Conservation (phyloP, 345 rosid species). For the Carallia brachiata region DNA sequence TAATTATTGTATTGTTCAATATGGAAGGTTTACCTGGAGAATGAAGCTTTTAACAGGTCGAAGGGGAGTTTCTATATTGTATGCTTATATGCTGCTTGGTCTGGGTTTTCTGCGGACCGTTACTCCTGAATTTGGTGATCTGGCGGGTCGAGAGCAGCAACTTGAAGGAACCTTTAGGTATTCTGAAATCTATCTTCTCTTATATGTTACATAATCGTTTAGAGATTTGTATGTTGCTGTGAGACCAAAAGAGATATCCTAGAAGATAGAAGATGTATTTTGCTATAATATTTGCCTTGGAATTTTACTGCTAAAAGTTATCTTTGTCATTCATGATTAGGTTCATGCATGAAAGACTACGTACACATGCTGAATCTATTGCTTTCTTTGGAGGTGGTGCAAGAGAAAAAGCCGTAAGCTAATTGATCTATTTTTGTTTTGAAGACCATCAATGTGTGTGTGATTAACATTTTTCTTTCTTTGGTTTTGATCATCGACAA, state of each 20-base stretch:
- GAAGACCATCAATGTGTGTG: no score
- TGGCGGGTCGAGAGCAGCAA: constrained; percentile 79
- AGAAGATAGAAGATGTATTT: constrained; percentile 8
- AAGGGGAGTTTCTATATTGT: constrained; percentile 92
- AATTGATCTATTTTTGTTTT: background rate
- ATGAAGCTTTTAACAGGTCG: constrained; percentile 94
- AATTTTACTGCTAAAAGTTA: no score
- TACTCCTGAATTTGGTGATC: constrained; percentile 93
- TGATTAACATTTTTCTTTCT: background rate
- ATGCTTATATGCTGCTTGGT: constrained; percentile 93
- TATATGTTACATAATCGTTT: no score
- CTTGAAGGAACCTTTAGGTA: constrained; percentile 98
- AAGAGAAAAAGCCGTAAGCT: constrained; percentile 94
- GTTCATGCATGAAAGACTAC: constrained; percentile 99
- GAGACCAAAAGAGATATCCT: no score
- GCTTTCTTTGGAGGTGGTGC: constrained; percentile 99
- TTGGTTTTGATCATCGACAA: background rate
- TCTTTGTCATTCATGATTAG: constrained; percentile 36
- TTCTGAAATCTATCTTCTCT: constrained; percentile 8
- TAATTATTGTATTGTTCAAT: background rate
- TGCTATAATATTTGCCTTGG: constrained; percentile 13
- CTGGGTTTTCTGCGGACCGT: constrained; percentile 84
- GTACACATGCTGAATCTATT: constrained; percentile 97
- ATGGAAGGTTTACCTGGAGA: constrained; percentile 96
- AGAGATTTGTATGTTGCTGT: no score